A percentile compares a stretch with the other conserved stretches of the same genome.
These are phyloP conservation scores for Saturnispora halmiae DNA, from an alignment of 805 yeast genomes.

Conservation along the genomic window DNA sequence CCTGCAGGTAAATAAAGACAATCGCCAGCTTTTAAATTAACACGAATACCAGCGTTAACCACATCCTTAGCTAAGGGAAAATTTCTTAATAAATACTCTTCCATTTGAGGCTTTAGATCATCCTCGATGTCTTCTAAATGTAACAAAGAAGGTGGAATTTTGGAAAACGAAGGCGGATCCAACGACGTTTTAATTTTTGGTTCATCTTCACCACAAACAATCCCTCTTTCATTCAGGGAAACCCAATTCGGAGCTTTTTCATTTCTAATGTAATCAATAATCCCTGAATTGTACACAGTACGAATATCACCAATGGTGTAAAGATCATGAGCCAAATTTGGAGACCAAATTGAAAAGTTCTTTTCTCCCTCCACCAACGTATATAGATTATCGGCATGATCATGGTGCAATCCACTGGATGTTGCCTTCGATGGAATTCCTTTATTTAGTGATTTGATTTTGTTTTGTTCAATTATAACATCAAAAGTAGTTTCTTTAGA, in stretches of 20 bases:
- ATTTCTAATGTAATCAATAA: slow-evolving; percentile 52
- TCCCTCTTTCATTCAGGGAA: slow-evolving; percentile 37
- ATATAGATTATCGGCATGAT: slow-evolving; percentile 71
- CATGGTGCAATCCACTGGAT: slow-evolving; percentile 72
- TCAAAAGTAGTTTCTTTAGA: slow-evolving; percentile 12
- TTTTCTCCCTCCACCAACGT: slow-evolving; percentile 52
- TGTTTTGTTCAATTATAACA: not conserved
- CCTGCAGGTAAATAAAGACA: slow-evolving; percentile 68
- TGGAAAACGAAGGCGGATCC: slow-evolving; percentile 66
- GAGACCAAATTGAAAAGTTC: slow-evolving; percentile 59
- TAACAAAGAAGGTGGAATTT: slow-evolving; percentile 51
- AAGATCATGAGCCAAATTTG: slow-evolving; percentile 49
- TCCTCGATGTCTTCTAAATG: slow-evolving; percentile 48
- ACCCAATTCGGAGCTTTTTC: slow-evolving; percentile 55
- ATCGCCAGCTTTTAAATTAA: slow-evolving; percentile 50
- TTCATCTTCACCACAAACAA: slow-evolving; percentile 35
- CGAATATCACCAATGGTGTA: slow-evolving; percentile 58
- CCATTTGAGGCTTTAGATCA: slow-evolving; percentile 16
- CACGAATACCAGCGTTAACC: slow-evolving; percentile 34
- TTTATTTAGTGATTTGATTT: slow-evolving; percentile 22
- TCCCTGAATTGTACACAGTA: slow-evolving; percentile 48
- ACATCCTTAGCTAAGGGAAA: slow-evolving; percentile 17
- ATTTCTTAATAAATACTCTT: not conserved
- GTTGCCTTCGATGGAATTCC: slow-evolving; percentile 50
- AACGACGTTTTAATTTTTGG: slow-evolving; percentile 15